Conservation (phyloP, 805 yeast genomes). For the Ascoidea rubescens region DNA sequence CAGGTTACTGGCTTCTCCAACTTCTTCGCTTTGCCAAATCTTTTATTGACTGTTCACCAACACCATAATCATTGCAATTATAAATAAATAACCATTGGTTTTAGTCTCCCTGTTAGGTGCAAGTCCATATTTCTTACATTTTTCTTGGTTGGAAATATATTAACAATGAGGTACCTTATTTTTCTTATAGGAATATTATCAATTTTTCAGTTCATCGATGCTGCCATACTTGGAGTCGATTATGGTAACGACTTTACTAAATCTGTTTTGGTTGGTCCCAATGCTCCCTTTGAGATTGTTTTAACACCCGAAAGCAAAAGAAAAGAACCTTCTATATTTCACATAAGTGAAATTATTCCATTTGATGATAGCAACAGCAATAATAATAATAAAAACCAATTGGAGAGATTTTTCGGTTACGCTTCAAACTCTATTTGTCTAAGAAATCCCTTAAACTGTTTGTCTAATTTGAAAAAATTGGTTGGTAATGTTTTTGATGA, state of each 20-base stretch:
- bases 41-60: too few species aligned
- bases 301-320: slow-evolving; percentile 85
- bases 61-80: too few species aligned
- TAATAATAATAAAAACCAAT: slow-evolving; percentile 21
- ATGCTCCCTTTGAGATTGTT: slow-evolving; percentile 75
- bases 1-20: background rate
- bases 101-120: too few species aligned
- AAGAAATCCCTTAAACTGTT: slow-evolving; percentile 58
- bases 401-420: slow-evolving; percentile 70
- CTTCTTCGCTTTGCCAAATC: background rate
- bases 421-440: slow-evolving; percentile 57
- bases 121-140: too few species aligned
- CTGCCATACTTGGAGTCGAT: slow-evolving; percentile 79
- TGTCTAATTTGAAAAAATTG: slow-evolving; percentile 54
- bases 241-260: slow-evolving; percentile 80
- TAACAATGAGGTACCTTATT: too few species aligned
- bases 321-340: slow-evolving; percentile 73
- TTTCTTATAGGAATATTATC: too few species aligned
- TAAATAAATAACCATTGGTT: too few species aligned
- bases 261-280: slow-evolving; percentile 83
- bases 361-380: too few species aligned
- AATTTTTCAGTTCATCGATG: slow-evolving; percentile 10
- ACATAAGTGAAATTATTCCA: slow-evolving; percentile 29
- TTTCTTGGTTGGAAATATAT: too few species aligned
- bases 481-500: slow-evolving; percentile 50